These are phyloP conservation scores for Candida pseudofarinosa DNA, from an alignment of 805 yeast genomes.

Conservation along the genomic window DNA sequence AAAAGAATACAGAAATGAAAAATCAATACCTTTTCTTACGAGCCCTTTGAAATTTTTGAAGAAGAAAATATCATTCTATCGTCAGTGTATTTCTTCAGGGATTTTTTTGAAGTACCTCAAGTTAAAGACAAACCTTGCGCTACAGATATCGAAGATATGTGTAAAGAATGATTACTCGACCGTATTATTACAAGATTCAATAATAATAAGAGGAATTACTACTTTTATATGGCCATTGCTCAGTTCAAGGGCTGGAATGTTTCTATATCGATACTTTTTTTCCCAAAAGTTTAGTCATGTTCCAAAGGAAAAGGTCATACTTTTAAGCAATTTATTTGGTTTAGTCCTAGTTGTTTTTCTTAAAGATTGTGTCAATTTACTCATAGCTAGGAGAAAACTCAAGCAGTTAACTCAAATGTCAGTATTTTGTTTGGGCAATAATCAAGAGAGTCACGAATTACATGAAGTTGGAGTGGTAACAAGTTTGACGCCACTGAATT, in stretches of 20 bases:
- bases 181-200: conserved; percentile 18
- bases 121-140: conserved; percentile 1
- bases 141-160: conserved; percentile 26
- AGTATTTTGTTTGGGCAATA: conserved; percentile 12
- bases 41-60: conserved; percentile 2
- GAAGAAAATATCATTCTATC: conserved; percentile 2
- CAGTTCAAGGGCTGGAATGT: conserved; percentile 29
- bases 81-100: background rate
- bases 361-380: conserved; percentile 31
- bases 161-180: conserved; percentile 31
- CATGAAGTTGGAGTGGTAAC: background rate
- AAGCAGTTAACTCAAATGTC: conserved; percentile 25
- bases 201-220: conserved; percentile 24
- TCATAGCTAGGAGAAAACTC: conserved; percentile 25
- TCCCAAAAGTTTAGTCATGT: conserved; percentile 4
- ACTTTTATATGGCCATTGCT: conserved; percentile 39
- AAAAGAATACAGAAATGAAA: conserved; percentile 1
- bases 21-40: conserved; percentile 1
- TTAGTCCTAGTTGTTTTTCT: conserved; percentile 28
- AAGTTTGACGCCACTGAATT: background rate
- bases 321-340: conserved; percentile 30
- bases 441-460: background rate
- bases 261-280: conserved; percentile 13
- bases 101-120: conserved; percentile 9
- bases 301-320: conserved; percentile 14